These are phyloP conservation scores for Dillenia turbinata DNA, from an alignment of 164 flowering plant genomes.

Conservation along the genomic window DNA sequence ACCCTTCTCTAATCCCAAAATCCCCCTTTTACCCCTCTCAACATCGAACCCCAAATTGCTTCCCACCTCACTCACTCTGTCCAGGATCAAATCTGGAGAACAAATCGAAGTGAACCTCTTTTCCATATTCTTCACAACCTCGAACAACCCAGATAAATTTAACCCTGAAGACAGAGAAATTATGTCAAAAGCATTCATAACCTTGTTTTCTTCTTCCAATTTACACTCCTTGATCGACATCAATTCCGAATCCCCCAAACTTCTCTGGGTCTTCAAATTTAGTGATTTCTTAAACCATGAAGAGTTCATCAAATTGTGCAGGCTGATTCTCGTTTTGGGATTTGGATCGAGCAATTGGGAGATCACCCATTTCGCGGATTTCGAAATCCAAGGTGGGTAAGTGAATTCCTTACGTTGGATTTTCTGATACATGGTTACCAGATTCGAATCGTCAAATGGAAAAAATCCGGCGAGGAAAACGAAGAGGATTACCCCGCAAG, in stretches of 20 bases:
- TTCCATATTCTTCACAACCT: conserved; percentile 26
- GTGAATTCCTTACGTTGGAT: conserved; percentile 37
- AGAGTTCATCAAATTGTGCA: conserved; percentile 34
- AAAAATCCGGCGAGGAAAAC: conserved; percentile 47
- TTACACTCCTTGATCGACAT: background rate
- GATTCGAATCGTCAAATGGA: conserved; percentile 64
- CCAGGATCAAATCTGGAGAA: conserved; percentile 23
- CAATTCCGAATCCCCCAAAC: background rate
- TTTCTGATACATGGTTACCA: conserved; percentile 50
- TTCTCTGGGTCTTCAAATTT: background rate
- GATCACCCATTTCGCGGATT: conserved; percentile 31
- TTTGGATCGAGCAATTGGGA: conserved; percentile 64
- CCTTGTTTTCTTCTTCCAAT: background rate
- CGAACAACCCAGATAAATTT: conserved; percentile 64
- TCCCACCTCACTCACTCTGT: conserved; percentile 38
- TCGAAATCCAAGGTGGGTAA: conserved; percentile 51
- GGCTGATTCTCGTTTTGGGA: conserved; percentile 46
- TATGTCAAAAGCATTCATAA: conserved; percentile 64
- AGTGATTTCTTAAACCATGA: conserved; percentile 53
- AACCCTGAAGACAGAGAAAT: conserved; percentile 74
- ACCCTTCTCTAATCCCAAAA: conserved; percentile 33
- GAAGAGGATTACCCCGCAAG: conserved; percentile 69
- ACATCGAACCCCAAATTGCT: conserved; percentile 40
- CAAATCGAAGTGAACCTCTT: conserved; percentile 42
- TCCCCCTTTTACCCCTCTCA: conserved; percentile 24